A percentile compares a stretch with the other conserved stretches of the same genome.
These are phyloP conservation scores for Sporothrix pseudoabietina DNA, from an alignment of 2,329 filamentous ascomycete species.

Conservation along the genomic window DNA sequence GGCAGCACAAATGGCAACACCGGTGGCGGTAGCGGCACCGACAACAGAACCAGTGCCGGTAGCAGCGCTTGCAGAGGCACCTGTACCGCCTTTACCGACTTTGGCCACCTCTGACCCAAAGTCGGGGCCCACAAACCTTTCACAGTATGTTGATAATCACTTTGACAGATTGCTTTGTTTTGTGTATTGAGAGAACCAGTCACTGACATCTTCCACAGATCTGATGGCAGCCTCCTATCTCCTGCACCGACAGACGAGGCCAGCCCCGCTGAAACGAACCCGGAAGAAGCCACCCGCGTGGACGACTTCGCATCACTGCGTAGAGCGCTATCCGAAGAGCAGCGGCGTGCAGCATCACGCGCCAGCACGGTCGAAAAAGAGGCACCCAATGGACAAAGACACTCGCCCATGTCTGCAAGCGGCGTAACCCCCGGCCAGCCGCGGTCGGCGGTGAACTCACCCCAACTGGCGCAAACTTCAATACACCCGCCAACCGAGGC, in stretches of 20 bases:
- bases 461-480: not conserved
- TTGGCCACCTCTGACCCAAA: not conserved
- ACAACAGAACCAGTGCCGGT: not conserved
- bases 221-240: conserved; percentile 55
- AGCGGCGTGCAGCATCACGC: not conserved
- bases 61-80: not conserved
- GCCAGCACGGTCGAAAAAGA: not conserved
- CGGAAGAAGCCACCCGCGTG: not conserved
- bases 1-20: not conserved
- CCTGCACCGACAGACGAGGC: conserved; percentile 65
- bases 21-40: not conserved
- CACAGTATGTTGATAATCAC: conserved; percentile 3
- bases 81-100: not conserved
- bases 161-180: not conserved
- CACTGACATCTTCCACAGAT: conserved; percentile 33
- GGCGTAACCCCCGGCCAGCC: not conserved
- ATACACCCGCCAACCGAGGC: not conserved
- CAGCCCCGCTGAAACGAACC: conserved; percentile 46
- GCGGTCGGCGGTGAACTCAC: not conserved
- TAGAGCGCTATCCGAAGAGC: conserved; percentile 6
- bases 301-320: conserved; percentile 2
- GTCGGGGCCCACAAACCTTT: not conserved
- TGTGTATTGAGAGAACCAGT: not conserved
- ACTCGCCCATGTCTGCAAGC: not conserved
- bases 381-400: not conserved